Base-by-base conservation (phyloP, 306 rosid species). In the Malus asiatica region DNA sequence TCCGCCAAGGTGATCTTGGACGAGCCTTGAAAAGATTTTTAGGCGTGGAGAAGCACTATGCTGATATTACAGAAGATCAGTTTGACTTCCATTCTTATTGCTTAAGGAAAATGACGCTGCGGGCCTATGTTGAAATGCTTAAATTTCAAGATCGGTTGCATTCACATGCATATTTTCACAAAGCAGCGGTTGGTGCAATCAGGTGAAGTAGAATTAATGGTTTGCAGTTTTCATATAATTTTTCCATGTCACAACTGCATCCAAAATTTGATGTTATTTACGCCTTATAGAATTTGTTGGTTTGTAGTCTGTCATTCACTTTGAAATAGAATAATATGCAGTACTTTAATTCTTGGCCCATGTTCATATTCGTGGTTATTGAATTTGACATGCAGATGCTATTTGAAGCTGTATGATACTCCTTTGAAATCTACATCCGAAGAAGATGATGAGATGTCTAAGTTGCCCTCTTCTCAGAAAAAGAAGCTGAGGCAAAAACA, bases 41-140 rank as follows among this genome's bases (percentile, higher is more conserved):
- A 85, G 96, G 91, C 4, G 99, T 95, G 79, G 99, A 95, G 90
- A 95, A 95, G 86, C 99, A 95, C 83, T 88, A 95, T 87, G 93
- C 92, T 20, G 99, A 96, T 85, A 96, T 96, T 66, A 92, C 91
- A 14, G 99, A 96, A 85, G 99, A 96, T 70, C 99, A 96, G 83
- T 96, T 96, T 86, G 99, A 96, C 83, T 96, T 96, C 78, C 99
- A 96, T 87, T 89, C 99, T 72, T 96, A 96, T 81, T 96, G 99
- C 90, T 85, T 96, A 74, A 88, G 99, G 85, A 96, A 96, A 86
- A 96, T 96, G 99, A 93, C 99, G 22, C 80, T 96, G 74, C 96
- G 99, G n/a, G 82, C 94, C 60, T 96, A 96, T 59, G 94, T 92
- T 70, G 94, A 96, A 87, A 96, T 96, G 99, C 99, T 96, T 74